phyloP scores from a whole-genome alignment of 441 rosid genomes.

The Populus trichocarpa region DNA sequence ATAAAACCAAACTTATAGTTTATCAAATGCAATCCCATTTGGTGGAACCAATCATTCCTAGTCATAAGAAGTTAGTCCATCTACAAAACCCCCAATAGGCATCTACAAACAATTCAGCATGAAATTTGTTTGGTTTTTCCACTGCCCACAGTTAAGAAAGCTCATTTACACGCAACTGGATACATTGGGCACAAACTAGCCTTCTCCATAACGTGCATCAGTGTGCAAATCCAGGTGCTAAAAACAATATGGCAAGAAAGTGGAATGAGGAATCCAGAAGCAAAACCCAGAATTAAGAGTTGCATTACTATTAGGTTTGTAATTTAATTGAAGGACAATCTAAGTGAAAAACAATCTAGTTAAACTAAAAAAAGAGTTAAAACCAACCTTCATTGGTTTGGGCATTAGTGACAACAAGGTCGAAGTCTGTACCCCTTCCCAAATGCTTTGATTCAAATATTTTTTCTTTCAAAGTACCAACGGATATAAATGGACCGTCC shows the following conservation, averaged over 20 bases:
- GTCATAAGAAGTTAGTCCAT: slow-evolving; percentile 8
- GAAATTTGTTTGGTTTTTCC: not conserved
- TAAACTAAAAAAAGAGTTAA: slow-evolving; percentile 16
- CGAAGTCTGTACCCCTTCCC: slow-evolving; percentile 98
- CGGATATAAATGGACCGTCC: slow-evolving; percentile 98
- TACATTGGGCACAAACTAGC: not conserved
- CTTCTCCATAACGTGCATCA: not conserved
- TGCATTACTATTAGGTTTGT: slow-evolving; percentile 4
- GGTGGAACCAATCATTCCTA: slow-evolving; percentile 2
- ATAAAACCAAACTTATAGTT: slow-evolving; percentile 2
- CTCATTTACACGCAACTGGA: not conserved
- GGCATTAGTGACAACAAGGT: slow-evolving; percentile 94
- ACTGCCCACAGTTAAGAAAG: not conserved
- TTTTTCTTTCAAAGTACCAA: slow-evolving; percentile 98
- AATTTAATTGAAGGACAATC: not conserved
- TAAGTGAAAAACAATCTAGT: too few relatives aligned
- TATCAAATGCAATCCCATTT: slow-evolving; percentile 1
- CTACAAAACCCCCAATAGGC: not conserved
- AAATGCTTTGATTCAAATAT: slow-evolving; percentile 96
- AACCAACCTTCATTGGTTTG: slow-evolving; percentile 99
- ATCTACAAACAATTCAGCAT: not conserved
- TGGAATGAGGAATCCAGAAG: not conserved
- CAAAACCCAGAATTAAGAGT: slow-evolving; percentile 11
- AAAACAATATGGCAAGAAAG: not conserved
- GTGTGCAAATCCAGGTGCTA: slow-evolving; percentile 3